Evolutionary conservation across 257 asterid genomes (phyloP), one percentile per base, ranked within the genome.

Genomic region (Cruciata laevipes): DNA sequence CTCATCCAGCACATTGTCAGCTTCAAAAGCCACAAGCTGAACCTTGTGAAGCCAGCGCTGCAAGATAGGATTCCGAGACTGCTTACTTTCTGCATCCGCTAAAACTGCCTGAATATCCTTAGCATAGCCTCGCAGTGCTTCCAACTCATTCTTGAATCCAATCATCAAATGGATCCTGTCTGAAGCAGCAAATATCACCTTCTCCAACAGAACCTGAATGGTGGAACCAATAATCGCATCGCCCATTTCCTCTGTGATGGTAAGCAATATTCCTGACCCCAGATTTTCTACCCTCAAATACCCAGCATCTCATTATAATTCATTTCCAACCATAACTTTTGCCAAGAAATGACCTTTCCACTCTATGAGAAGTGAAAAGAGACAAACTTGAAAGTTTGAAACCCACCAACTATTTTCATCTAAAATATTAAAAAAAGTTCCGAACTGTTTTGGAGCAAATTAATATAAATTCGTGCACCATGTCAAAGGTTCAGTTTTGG

Each of bases 161-260:
- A 2, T 2, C 14, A 32, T 49, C 63, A 33, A 31, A 53, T 12
- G 21, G 57, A 67, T 53, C 33, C 23, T 38, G 33, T 33, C 20
- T 1, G 52, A 32, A 17, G 71, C 63, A 10, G 57, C 31, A 8
- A 51, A 20, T 3, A 55, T 11, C 31, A 40, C 23, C 33, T 32
- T 20, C 37, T 67, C 63, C 52, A 67, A 40, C 27, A 42, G 23
- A 33, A 67, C 20, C 16, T 53, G 51, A 20, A 30, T 37, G 32
- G 65, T 60, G 65, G 65, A 33, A 60, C 65, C 65, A 27, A 60
- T 37, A 60, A 60, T 60, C 18, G 23, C 23, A 60, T 60, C 65
- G 4, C 23, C 65, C 65, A 60, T 58, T 58, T 58, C 11, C 13
- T 37, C 10, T 37, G 11, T 9, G 42, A 9, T 37, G 42, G 42